Evolutionary conservation across 768 basidiomycete species (phyloP).

Genomic region (Lactarius vividus): DNA sequence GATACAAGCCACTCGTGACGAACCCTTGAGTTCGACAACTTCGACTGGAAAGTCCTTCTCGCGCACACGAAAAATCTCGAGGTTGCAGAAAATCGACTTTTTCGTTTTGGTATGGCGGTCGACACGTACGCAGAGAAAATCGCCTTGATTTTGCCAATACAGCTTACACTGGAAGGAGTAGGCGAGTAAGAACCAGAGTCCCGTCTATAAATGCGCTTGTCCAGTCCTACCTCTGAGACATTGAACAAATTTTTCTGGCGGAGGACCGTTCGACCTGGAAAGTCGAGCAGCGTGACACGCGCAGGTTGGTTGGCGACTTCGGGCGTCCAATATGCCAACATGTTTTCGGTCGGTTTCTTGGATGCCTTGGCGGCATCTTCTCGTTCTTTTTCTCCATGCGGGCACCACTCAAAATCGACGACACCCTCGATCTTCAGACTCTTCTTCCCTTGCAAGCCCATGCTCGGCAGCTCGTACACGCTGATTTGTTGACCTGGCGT

Average conservation of each 20-base stretch:
- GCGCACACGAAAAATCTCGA: constrained; percentile 95
- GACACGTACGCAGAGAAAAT: constrained; percentile 98
- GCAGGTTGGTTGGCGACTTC: constrained; percentile 97
- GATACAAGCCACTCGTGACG: background rate
- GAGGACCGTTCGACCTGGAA: constrained; percentile 80
- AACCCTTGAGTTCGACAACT: constrained; percentile 95
- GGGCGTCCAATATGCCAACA: constrained; percentile 97
- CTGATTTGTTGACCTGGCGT: constrained; percentile 92
- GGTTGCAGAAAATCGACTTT: constrained; percentile 96
- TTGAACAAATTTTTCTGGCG: constrained; percentile 98
- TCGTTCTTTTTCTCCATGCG: constrained; percentile 83
- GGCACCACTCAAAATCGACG: constrained; percentile 98
- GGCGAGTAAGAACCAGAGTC: background rate
- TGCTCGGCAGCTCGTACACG: constrained; percentile 91
- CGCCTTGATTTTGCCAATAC: constrained; percentile 97
- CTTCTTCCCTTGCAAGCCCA: constrained; percentile 95
- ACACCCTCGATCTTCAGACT: constrained; percentile 97
- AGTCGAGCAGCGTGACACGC: constrained; percentile 86
- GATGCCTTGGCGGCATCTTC: constrained; percentile 56
- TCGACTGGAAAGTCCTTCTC: constrained; percentile 99
- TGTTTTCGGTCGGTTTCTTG: constrained; percentile 81
- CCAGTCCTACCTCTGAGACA: constrained; percentile 79
- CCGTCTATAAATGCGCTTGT: background rate
- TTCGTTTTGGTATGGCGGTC: constrained; percentile 98
- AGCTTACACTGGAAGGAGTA: constrained; percentile 76